These are phyloP conservation scores for Asparagopsis taxiformis DNA, from an alignment of 31 red algal genomes.

Conservation along the genomic window DNA sequence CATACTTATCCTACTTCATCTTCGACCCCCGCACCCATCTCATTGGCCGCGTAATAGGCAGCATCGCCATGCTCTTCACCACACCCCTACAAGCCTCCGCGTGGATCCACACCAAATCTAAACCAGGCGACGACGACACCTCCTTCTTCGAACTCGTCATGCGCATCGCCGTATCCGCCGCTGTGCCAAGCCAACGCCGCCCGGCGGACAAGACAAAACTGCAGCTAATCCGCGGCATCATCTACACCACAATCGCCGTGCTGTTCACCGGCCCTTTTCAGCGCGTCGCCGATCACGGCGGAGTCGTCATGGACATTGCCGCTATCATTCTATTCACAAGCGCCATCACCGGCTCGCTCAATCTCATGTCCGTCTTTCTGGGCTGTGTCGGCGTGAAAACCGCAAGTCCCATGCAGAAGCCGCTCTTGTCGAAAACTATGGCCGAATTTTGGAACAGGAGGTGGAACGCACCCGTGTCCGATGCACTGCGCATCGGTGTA, in stretches of 20 bases:
- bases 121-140: not conserved
- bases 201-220: slow-evolving; percentile 8
- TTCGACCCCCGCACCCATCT: slow-evolving; percentile 39
- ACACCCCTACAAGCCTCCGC: slow-evolving; percentile 40
- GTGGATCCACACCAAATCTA: slow-evolving; percentile 2
- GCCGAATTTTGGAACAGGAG: slow-evolving; percentile 38
- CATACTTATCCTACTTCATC: slow-evolving; percentile 9
- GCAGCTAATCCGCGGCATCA: slow-evolving; percentile 26
- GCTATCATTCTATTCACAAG: slow-evolving; percentile 16
- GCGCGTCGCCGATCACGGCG: slow-evolving; percentile 19
- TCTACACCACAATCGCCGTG: slow-evolving; percentile 7
- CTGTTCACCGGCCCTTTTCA: not conserved
- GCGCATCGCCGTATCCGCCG: slow-evolving; percentile 34
- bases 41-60: slow-evolving; percentile 25
- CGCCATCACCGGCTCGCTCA: slow-evolving; percentile 18
- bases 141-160: slow-evolving; percentile 9
- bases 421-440: slow-evolving; percentile 26
- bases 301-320: slow-evolving; percentile 17
- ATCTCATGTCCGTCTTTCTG: slow-evolving; percentile 28
- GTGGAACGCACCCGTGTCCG: slow-evolving; percentile 57
- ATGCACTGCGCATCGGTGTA: slow-evolving; percentile 42
- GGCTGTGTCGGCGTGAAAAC: slow-evolving; percentile 25
- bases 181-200: slow-evolving; percentile 12
- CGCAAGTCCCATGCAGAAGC: slow-evolving; percentile 28
- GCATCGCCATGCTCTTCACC: slow-evolving; percentile 28